Evolutionary conservation across 768 basidiomycete genomes (phyloP), one percentile per base, ranked within the genome.

Genomic region (Boletus reticulatus): DNA sequence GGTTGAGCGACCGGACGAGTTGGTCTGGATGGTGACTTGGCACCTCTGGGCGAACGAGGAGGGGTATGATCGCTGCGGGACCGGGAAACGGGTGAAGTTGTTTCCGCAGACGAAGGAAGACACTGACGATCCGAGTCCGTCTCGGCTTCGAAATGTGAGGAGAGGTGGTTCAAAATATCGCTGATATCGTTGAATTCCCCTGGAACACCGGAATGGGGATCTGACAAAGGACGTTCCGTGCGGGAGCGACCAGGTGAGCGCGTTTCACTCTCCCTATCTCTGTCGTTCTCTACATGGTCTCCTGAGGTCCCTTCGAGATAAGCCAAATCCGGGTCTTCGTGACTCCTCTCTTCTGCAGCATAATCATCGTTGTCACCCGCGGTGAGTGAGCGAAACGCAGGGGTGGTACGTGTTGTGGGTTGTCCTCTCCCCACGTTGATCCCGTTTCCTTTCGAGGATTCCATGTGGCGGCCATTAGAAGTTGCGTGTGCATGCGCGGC

Each of bases 331-430:
- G 82, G 73, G 45, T 78, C 80, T 64, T 84, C 80, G 17, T 78
- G 57, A 65, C 70, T 63, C 69, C 76, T 60, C 69, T 76, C 58
- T 67, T 46, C 65, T 10, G 57, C 27, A 42, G 49, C 42, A 56
- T 66, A 73, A 14, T 50, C 50, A 43, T 67, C 66, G 17, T 47
- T 51, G 41, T 71, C 70, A 44, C 76, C 80, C 37, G 84, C 82
- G 17, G 86, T 89, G 17, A 90, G 80, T 14, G 87, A 89, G 68
- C 90, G 89, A 65, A 91, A 91, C 3, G 88, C 84, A 46, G 89
- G 88, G 0, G 88, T 86, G 2, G 81, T 82, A 58, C 87, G 84
- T 37, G 89, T 90, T 47, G 73, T 73, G 55, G 67, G 69, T 55
- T 78, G 78, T 58, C 76, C 78, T 49, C 80, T 78, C 50, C 78